A percentile compares a stretch with the other conserved stretches of the same genome.
Evolutionary conservation across 2,329 filamentous ascomycete species (phyloP).

Genomic region (Albophoma yamanashiensis): DNA sequence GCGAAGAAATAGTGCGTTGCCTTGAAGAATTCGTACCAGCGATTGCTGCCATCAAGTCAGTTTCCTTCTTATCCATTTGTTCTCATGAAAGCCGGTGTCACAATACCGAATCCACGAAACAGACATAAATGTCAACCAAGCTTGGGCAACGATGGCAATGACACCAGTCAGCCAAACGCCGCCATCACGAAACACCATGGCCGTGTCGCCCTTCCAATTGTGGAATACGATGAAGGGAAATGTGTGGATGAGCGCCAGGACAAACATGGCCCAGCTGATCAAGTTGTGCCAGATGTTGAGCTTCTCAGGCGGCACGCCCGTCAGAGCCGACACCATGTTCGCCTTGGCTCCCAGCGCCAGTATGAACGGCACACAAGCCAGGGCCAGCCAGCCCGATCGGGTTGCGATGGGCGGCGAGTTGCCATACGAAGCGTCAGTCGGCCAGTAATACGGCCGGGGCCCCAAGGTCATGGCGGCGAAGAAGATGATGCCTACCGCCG

Average conservation of each 20-base stretch:
- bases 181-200: slow-evolving; percentile 29
- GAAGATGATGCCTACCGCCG: slow-evolving; percentile 28
- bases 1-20: slow-evolving; percentile 40
- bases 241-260: slow-evolving; percentile 44
- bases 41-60: slow-evolving; percentile 24
- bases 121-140: slow-evolving; percentile 45
- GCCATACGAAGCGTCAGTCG: slow-evolving; percentile 31
- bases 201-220: slow-evolving; percentile 35
- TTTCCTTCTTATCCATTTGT: not conserved
- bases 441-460: slow-evolving; percentile 46
- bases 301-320: slow-evolving; percentile 45
- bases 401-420: slow-evolving; percentile 42
- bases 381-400: slow-evolving; percentile 38
- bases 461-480: slow-evolving; percentile 38
- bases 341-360: slow-evolving; percentile 41
- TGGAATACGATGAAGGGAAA: slow-evolving; percentile 49
- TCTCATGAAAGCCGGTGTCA: too few relatives aligned
- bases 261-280: slow-evolving; percentile 44
- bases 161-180: slow-evolving; percentile 46
- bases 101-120: slow-evolving; percentile 36
- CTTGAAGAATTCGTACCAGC: slow-evolving; percentile 53
- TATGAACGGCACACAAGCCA: slow-evolving; percentile 40
- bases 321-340: slow-evolving; percentile 42
- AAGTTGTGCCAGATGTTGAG: slow-evolving; percentile 46
- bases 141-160: slow-evolving; percentile 39